Evolutionary conservation across 2,329 filamentous ascomycete species (phyloP).

Genomic region (Colletotrichum sansevieriae): DNA sequence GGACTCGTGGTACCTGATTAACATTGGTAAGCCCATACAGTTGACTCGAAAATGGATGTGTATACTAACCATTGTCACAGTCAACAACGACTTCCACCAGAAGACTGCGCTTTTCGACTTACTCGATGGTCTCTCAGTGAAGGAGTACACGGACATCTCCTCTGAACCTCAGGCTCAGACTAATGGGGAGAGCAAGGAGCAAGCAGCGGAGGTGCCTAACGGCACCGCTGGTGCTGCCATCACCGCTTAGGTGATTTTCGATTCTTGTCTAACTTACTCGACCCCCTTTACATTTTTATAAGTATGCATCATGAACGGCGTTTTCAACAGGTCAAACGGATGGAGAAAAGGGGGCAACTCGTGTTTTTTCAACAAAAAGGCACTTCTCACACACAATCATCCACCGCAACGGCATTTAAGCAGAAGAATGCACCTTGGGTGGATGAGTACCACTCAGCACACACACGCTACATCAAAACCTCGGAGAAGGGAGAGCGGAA

Average conservation of each 20-base stretch:
- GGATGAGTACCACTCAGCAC: neutral
- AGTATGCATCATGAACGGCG: conserved; percentile 43
- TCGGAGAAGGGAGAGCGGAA: conserved; percentile 42
- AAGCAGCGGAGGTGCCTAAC: conserved; percentile 40
- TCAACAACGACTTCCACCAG: conserved; percentile 98
- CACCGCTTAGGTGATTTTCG: conserved; percentile 41
- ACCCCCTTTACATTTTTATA: conserved; percentile 44
- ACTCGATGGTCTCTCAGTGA: conserved; percentile 82
- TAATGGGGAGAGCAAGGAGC: conserved; percentile 40
- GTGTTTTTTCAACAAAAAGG: conserved; percentile 48
- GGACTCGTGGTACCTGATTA: conserved; percentile 92
- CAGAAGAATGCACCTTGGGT: conserved; percentile 10
- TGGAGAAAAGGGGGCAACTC: conserved; percentile 41
- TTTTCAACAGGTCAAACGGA: conserved; percentile 42
- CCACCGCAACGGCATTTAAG: conserved; percentile 20
- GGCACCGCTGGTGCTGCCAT: conserved; percentile 37
- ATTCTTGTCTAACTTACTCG: conserved; percentile 42
- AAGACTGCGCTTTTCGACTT: conserved; percentile 85
- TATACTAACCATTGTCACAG: conserved; percentile 57
- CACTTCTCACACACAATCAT: conserved; percentile 36
- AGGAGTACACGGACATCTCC: conserved; percentile 66
- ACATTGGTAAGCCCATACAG: conserved; percentile 79
- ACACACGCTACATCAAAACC: conserved; percentile 45
- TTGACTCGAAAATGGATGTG: neutral
- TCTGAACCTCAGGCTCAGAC: conserved; percentile 48